Base-by-base conservation (phyloP, 352 stramenopile species). In the Pythium catenulatum region DNA sequence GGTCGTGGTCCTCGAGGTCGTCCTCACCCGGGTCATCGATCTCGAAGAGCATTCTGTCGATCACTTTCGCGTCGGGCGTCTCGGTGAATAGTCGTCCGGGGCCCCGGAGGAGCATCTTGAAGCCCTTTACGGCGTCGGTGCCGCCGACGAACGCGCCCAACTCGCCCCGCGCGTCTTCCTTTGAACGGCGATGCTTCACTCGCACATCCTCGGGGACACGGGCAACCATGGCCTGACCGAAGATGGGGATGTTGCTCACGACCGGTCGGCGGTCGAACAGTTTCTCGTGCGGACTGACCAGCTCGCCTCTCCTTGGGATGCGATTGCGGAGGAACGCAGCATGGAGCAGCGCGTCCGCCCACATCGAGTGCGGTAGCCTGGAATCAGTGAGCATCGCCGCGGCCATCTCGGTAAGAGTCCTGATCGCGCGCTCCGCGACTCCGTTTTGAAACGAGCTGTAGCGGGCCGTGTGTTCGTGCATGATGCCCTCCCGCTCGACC, bases 321-420 rank as follows among this genome's bases (percentile, higher is more conserved):
- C 73, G 39, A 30, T 82, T 82, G 1, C 56, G 54, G 25, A 82
- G 5, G 41, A 65, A 82, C 8, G 59, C 58, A 4, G 58, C 73
- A 43, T 82, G 73, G 2, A 27, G 25, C 4, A 82, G 56, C 27
- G 73, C 73, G 34, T 82, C 56, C 5, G 36, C 73, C 73, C 73
- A 82, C 25, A 80, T 19, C 3, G 25, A 52, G 54, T 80, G 72
- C 3, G 25, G 52, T 9, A 80, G 54, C 8, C 30, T 19, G 19
- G 81, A 84, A 50, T 87, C 72, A 17, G 41, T 34, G 41, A 90
- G 13, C 56, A 90, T 37, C 13, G 76, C 82, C 9, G 76, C 27
- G 32, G 56, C 50, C 27, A 34, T 48, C 32, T 82, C 70, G 5
- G 43, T 58, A 23, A 79, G 30, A 3, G 69, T 77, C 32, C 50